Percentiles rank a stretch among this genome's conserved stretches.
Conservation (phyloP, 169 alveolate species). For the Eimeria sp. region DNA sequence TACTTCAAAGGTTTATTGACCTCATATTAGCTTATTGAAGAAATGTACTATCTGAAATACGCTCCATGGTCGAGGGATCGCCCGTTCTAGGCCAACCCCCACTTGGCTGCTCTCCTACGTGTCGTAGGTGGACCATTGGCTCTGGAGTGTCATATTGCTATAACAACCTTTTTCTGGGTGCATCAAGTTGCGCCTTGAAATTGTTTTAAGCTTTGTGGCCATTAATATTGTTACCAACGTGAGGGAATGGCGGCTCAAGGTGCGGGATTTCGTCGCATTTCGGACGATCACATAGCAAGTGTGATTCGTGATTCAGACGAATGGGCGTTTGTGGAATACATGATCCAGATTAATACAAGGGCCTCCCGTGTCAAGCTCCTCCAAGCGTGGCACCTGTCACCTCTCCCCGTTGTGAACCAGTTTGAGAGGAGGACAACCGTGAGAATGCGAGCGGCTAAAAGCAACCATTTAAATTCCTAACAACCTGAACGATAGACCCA, state of each 20-base stretch:
- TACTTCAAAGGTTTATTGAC: background rate
- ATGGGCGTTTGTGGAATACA: conserved; percentile 74
- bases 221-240: background rate
- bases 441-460: conserved; percentile 30
- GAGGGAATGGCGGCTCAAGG: conserved; percentile 47
- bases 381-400: conserved; percentile 82
- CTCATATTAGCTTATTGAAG: background rate
- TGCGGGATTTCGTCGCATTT: conserved; percentile 52
- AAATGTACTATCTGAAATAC: background rate
- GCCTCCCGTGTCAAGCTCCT: conserved; percentile 82
- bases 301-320: conserved; percentile 80
- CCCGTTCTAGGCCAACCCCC: background rate
- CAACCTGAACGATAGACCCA: conserved; percentile 17
- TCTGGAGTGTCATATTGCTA: background rate
- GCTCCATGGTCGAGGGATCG: background rate
- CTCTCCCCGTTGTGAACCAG: conserved; percentile 63
- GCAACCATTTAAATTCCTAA: conserved; percentile 34
- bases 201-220: background rate
- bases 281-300: conserved; percentile 53
- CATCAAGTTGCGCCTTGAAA: background rate
- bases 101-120: background rate
- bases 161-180: background rate
- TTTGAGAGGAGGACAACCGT: conserved; percentile 80
- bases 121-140: background rate
- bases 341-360: conserved; percentile 76